These are phyloP conservation scores for Cercospora nicotianae DNA, from an alignment of 2,329 filamentous ascomycete genomes.

Conservation along the genomic window DNA sequence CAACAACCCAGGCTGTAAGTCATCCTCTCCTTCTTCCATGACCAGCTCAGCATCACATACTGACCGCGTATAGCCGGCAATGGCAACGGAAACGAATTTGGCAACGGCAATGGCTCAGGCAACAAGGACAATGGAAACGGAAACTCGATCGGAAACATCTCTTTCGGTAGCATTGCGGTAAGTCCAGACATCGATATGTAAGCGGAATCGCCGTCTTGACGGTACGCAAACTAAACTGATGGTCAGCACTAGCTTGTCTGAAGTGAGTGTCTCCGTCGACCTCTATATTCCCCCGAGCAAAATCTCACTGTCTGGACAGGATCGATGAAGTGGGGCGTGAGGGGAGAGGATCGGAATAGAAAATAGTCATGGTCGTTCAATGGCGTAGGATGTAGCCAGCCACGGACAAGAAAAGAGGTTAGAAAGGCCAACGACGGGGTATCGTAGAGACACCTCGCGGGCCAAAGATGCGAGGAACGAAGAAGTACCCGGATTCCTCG, in stretches of 20 bases:
- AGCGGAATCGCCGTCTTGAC: not conserved
- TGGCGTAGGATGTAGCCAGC: not conserved
- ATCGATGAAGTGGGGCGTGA: not conserved
- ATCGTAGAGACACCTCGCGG: not conserved
- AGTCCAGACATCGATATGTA: slow-evolving; percentile 11
- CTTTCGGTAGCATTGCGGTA: not conserved
- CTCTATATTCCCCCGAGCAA: not conserved
- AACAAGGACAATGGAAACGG: slow-evolving; percentile 14
- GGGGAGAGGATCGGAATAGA: not conserved
- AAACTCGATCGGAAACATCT: slow-evolving; percentile 8
- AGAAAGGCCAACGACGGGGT: not conserved
- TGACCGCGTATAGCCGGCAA: not conserved
- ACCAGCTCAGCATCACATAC: not conserved
- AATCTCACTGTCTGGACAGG: not conserved
- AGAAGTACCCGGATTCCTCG: not conserved
- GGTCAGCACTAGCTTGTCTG: slow-evolving; percentile 7
- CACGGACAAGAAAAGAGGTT: not conserved
- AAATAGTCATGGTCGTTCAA: not conserved
- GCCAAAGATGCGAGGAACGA: not conserved
- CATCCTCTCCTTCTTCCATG: not conserved
- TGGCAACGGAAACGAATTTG: not conserved
- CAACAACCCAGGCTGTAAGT: slow-evolving; percentile 1
- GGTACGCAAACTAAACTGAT: not conserved
- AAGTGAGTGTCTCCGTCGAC: slow-evolving; percentile 7
- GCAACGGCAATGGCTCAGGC: not conserved